Base-by-base conservation (phyloP, 2,329 filamentous ascomycete genomes). In the Clarireedia hainanense region DNA sequence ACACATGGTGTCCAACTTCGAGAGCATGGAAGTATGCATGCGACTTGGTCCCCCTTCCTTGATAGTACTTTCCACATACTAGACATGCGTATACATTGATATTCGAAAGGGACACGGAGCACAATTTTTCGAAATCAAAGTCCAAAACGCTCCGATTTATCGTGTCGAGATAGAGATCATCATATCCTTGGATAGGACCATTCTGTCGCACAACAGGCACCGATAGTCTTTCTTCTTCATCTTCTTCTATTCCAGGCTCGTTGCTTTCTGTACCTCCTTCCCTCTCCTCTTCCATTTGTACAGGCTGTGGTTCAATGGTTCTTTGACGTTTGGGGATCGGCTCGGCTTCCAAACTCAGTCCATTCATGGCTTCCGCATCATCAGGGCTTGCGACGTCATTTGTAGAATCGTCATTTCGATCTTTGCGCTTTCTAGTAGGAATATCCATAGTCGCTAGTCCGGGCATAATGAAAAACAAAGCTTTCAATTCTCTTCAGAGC, bases 51-150 rank as follows among this genome's bases (percentile, higher is more conserved):
- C 94, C 94, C 64, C 94, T 83, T 52, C 94, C 94, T 72, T 96
- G 91, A 71, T 88, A 99, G 76, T 99, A 99, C 71, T 90, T 92
- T n/a, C 94, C 94, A 71, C 94, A 99, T 1, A 97, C 89, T 10
- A 99, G 81, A 68, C 94, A 99, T 9, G 94, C 94, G 71, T 99
- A 99, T 46, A 99, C 91, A 69, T 99, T 99, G 75, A 97, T 96
- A 70, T 97, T 97, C 49, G 91, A 96, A 6, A 99, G 80, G 36
- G 90, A 95, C 63, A 99, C 80, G 24, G 92, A 97, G 74, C 94
- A 99, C 12, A 96, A 83, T 77, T 99, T 99, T 71, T 99, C 94
- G 70, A 99, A 99, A 73, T 99, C 94, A 70, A 97, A 97, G 73
- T 99, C 94, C 56, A 97, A 84, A 47, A 96, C 85, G 68, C 86